These are phyloP conservation scores for Aspergillus baeticus DNA, from an alignment of 495 filamentous ascomycete species.

Conservation along the genomic window DNA sequence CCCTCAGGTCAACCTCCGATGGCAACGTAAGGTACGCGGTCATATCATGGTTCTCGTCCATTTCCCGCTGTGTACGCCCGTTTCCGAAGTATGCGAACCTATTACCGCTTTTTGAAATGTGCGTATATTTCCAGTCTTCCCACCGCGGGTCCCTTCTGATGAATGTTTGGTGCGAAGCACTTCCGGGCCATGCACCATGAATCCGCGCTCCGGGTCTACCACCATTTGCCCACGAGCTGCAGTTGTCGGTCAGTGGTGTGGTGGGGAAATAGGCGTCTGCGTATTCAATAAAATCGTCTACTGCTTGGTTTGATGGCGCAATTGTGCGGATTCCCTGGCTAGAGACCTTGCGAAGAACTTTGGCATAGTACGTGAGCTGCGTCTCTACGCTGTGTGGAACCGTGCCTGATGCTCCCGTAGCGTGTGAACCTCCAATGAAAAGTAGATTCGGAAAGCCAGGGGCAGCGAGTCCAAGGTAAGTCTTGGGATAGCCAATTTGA, in stretches of 20 bases:
- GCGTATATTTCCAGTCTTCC: conserved; percentile 71
- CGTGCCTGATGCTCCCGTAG: conserved; percentile 47
- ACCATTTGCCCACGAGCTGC: conserved; percentile 70
- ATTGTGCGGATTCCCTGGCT: conserved; percentile 63
- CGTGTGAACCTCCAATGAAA: conserved; percentile 49
- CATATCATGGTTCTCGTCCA: neutral
- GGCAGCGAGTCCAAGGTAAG: conserved; percentile 59
- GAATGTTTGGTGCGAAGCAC: conserved; percentile 55
- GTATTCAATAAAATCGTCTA: conserved; percentile 62
- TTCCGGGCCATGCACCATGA: conserved; percentile 66
- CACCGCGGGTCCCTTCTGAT: conserved; percentile 59
- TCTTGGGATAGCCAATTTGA: conserved; percentile 57
- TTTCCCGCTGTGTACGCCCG: conserved; percentile 45
- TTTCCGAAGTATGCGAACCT: conserved; percentile 55
- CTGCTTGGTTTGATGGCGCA: conserved; percentile 47
- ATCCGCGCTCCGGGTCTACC: conserved; percentile 53
- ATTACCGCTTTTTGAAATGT: conserved; percentile 46
- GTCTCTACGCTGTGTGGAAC: conserved; percentile 54
- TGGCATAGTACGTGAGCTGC: conserved; percentile 57
- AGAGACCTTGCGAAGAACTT: conserved; percentile 61
- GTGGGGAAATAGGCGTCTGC: conserved; percentile 59
- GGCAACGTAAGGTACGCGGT: neutral
- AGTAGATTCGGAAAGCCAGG: conserved; percentile 66
- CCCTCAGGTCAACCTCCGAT: too few relatives aligned
- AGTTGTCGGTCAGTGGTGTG: conserved; percentile 60